Conservation (phyloP, 2,329 filamentous ascomycete genomes). For the Sclerotinia sclerotiorum region DNA sequence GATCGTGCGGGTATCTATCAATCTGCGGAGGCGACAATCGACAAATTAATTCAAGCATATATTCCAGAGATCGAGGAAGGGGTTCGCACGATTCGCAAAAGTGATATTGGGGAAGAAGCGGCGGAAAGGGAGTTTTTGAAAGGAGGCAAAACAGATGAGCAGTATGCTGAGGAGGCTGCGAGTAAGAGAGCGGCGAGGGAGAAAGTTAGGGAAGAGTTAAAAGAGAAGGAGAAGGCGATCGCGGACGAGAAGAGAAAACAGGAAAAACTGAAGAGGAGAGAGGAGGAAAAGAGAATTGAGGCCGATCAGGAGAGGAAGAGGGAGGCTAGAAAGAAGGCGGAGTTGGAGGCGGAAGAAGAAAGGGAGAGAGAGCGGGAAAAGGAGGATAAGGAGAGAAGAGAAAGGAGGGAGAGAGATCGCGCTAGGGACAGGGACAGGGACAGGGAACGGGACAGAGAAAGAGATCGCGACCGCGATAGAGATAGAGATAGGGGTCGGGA, state of each 20-base stretch:
- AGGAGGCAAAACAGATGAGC: conserved; percentile 71
- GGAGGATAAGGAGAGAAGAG: conserved; percentile 40
- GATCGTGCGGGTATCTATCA: conserved; percentile 76
- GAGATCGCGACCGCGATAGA: conserved; percentile 36
- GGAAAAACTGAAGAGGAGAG: conserved; percentile 52
- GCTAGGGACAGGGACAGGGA: conserved; percentile 34
- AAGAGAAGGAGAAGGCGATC: conserved; percentile 56
- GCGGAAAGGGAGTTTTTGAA: conserved; percentile 63
- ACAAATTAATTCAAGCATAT: conserved; percentile 62
- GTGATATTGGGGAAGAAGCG: conserved; percentile 67
- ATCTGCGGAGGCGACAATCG: conserved; percentile 66
- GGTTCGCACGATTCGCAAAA: conserved; percentile 65
- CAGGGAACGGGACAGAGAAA: conserved; percentile 28
- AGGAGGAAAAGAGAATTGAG: conserved; percentile 48
- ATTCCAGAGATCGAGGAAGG: conserved; percentile 65
- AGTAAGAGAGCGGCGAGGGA: conserved; percentile 60
- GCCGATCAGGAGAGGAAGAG: conserved; percentile 47
- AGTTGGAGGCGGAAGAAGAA: conserved; percentile 35
- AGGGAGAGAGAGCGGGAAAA: conserved; percentile 37
- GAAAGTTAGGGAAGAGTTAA: conserved; percentile 59
- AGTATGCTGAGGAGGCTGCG: conserved; percentile 68
- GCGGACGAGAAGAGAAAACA: conserved; percentile 62
- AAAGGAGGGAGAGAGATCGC: conserved; percentile 28
- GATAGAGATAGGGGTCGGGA: conserved; percentile 33
- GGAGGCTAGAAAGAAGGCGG: conserved; percentile 37